A percentile compares a stretch with the other conserved stretches of the same genome.
These are phyloP conservation scores for Lagerstroemia speciosa DNA, from an alignment of 345 rosid species.

Conservation along the genomic window DNA sequence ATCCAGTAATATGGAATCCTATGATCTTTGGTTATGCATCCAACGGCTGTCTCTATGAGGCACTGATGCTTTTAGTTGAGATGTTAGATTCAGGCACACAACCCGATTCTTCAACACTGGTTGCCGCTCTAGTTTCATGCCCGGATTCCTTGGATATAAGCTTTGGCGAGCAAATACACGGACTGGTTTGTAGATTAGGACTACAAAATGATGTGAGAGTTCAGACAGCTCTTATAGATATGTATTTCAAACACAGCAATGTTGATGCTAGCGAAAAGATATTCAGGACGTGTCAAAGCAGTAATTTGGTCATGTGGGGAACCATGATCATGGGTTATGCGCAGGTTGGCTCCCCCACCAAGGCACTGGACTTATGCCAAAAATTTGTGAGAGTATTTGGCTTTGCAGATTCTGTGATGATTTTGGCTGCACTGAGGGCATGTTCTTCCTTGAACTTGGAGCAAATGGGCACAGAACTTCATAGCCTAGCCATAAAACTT, in stretches of 20 bases:
- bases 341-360: conserved; percentile 19
- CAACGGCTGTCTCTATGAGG: conserved; percentile 21
- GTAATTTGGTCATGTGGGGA: conserved; percentile 31
- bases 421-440: conserved; percentile 34
- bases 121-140: conserved; percentile 31
- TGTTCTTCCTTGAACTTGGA: conserved; percentile 29
- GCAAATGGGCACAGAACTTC: conserved; percentile 28
- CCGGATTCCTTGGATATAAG: conserved; percentile 15
- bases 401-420: conserved; percentile 25
- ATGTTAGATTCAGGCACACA: conserved; percentile 27
- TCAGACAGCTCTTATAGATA: conserved; percentile 31
- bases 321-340: conserved; percentile 26
- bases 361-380: conserved; percentile 25
- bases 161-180: conserved; percentile 30
- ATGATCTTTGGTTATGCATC: conserved; percentile 35
- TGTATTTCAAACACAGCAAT: conserved; percentile 34
- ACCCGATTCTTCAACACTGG: conserved; percentile 32
- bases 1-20: conserved; percentile 35
- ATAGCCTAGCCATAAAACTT: conserved; percentile 26
- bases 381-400: conserved; percentile 23
- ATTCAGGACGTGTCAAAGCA: conserved; percentile 21
- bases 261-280: conserved; percentile 24
- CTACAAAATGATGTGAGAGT: conserved; percentile 27
- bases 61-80: conserved; percentile 19
- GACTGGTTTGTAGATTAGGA: conserved; percentile 20